Percentiles rank a stretch among this genome's conserved stretches.
Conservation (phyloP, 1,284 basidiomycete species). For the Meira miltonrushii region DNA sequence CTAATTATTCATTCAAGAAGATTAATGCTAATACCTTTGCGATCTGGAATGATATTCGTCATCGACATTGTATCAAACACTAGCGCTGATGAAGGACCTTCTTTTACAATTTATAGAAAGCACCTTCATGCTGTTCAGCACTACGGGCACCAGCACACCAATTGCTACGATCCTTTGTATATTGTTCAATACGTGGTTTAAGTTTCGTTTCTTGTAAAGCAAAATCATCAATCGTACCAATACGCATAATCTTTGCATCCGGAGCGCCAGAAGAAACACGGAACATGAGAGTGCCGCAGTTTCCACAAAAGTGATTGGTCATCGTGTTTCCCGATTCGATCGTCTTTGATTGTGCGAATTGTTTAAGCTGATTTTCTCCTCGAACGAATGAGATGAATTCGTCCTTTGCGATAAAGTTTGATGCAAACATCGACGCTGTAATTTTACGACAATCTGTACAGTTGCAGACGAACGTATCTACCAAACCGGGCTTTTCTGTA, state of each 20-base stretch:
- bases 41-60: too few species aligned
- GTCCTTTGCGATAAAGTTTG: conserved; percentile 47
- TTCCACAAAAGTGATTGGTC: conserved; percentile 53
- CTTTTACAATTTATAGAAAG: too few species aligned
- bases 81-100: too few species aligned
- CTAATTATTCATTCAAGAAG: too few species aligned
- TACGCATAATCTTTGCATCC: conserved; percentile 34
- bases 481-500: conserved; percentile 38
- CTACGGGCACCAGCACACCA: conserved; percentile 39
- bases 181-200: conserved; percentile 48
- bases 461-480: conserved; percentile 47
- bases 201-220: conserved; percentile 42
- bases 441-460: conserved; percentile 53
- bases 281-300: conserved; percentile 52
- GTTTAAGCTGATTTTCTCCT: conserved; percentile 42
- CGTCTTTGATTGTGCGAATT: conserved; percentile 35
- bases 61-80: too few species aligned
- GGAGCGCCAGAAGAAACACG: conserved; percentile 29
- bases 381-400: conserved; percentile 38
- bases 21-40: too few species aligned
- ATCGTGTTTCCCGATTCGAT: conserved; percentile 35
- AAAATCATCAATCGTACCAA: conserved; percentile 53
- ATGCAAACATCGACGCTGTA: conserved; percentile 51
- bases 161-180: conserved; percentile 35
- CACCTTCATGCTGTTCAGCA: conserved; percentile 13